These are phyloP conservation scores for Tulasnella sp. DNA, from an alignment of 768 basidiomycete genomes.

Conservation along the genomic window DNA sequence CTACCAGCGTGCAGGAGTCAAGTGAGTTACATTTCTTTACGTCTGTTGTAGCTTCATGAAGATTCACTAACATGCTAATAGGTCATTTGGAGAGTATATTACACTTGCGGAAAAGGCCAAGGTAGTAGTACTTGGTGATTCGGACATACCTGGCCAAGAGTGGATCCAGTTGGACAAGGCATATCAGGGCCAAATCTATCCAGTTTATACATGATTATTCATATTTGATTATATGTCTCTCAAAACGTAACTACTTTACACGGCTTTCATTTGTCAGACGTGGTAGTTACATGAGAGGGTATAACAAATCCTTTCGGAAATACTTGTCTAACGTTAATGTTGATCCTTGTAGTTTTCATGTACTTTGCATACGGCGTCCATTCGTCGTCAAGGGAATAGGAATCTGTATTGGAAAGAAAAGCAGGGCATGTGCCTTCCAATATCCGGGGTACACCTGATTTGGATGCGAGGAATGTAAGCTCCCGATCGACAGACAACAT, in stretches of 20 bases:
- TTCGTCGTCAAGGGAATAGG: conserved; percentile 25
- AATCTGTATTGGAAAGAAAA: conserved; percentile 33
- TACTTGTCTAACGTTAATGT: conserved; percentile 75
- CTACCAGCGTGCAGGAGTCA: conserved; percentile 5
- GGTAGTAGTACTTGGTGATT: neutral
- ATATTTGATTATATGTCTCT: neutral
- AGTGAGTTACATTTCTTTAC: neutral
- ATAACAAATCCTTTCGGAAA: conserved; percentile 13
- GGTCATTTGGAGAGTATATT: conserved; percentile 7
- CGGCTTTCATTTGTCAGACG: neutral
- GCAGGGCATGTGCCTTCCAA: conserved; percentile 66
- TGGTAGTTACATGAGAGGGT: neutral
- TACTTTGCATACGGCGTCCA: conserved; percentile 54
- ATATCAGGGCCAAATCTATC: conserved; percentile 1
- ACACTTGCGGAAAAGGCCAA: conserved; percentile 5
- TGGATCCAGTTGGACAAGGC: conserved; percentile 11
- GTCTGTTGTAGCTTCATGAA: neutral
- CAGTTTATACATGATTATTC: neutral
- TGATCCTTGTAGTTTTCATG: conserved; percentile 59
- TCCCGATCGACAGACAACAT: neutral
- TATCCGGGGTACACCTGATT: conserved; percentile 70
- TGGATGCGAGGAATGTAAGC: neutral
- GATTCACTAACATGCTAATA: neutral
- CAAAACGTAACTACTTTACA: neutral
- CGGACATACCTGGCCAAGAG: neutral